Evolutionary conservation across 2,329 filamentous ascomycete species (phyloP).

Genomic region (Colletotrichum chlorophyti): DNA sequence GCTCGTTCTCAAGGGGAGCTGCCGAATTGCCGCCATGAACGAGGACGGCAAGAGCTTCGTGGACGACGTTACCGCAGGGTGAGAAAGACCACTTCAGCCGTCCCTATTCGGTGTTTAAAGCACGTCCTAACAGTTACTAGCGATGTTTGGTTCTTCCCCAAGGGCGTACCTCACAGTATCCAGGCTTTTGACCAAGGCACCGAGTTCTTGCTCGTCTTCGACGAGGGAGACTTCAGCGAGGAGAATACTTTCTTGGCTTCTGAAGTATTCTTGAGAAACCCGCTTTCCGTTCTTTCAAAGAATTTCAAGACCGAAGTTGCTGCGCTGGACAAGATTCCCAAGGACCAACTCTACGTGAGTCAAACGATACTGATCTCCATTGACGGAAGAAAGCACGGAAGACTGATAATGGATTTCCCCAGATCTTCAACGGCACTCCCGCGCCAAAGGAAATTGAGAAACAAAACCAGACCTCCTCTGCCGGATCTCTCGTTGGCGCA

Average conservation of each 20-base stretch:
- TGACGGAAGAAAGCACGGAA: rapidly evolving
- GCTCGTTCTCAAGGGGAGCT: constrained; percentile 59
- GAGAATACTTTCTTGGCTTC: constrained; percentile 65
- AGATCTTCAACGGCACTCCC: constrained; percentile 58
- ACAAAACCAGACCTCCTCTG: constrained; percentile 54
- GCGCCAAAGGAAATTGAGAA: constrained; percentile 51
- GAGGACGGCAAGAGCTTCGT: constrained; percentile 55
- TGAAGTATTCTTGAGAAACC: constrained; percentile 58
- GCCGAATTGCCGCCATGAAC: constrained; percentile 58
- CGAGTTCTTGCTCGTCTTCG: constrained; percentile 68
- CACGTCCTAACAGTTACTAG: constrained; percentile 39
- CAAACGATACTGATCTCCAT: rapidly evolving
- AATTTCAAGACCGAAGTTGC: constrained; percentile 56
- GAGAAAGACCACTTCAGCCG: not conserved
- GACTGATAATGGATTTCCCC: not conserved
- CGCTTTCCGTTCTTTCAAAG: constrained; percentile 61
- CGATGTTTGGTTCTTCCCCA: constrained; percentile 62
- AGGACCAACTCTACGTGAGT: constrained; percentile 49
- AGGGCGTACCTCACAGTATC: constrained; percentile 57
- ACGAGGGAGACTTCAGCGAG: constrained; percentile 64
- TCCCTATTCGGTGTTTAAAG: too few relatives aligned
- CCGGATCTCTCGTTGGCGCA: constrained; percentile 46
- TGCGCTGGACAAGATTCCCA: constrained; percentile 54
- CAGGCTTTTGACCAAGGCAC: constrained; percentile 61
- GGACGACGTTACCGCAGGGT: constrained; percentile 50